Evolutionary conservation across 495 filamentous ascomycete genomes (phyloP).

Genomic region (Xylaria cubensis): DNA sequence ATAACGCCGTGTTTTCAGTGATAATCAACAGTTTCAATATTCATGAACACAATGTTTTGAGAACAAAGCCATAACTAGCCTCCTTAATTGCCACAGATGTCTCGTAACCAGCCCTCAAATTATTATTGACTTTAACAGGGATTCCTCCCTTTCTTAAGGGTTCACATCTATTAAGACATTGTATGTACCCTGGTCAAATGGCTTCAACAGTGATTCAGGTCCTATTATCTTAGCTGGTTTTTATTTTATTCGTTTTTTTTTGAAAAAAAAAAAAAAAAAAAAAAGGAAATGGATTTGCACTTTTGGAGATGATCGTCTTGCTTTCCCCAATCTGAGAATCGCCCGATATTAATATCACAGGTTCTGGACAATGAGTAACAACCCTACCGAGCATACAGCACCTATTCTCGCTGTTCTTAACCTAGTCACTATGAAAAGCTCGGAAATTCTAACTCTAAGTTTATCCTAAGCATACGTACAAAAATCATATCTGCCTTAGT

Average conservation of each 20-base stretch:
- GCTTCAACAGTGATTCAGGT: not conserved
- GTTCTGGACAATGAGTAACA: not conserved
- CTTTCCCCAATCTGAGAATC: not conserved
- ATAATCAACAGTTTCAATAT: not conserved
- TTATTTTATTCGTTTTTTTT: too few species aligned
- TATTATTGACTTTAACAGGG: not conserved
- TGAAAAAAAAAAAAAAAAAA: too few species aligned
- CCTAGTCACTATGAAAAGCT: too few species aligned
- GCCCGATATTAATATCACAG: not conserved
- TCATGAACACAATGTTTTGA: constrained; percentile 3
- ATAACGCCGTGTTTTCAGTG: not conserved
- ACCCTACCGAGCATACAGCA: not conserved
- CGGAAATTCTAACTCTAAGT: too few species aligned
- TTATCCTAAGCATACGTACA: too few species aligned
- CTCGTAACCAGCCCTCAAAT: not conserved
- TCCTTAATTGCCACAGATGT: not conserved
- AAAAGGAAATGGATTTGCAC: not conserved
- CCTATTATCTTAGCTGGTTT: too few species aligned
- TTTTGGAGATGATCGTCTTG: not conserved
- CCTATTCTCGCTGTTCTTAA: too few species aligned
- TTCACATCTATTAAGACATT: not conserved
- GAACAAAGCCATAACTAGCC: not conserved
- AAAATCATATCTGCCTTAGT: too few species aligned
- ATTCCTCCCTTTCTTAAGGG: not conserved
- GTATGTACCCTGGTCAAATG: not conserved